Percentiles rank a stretch among this genome's conserved stretches.
phyloP scores from a whole-genome alignment of 2,329 filamentous ascomycete genomes.

The Ophiostoma triangulosporum region DNA sequence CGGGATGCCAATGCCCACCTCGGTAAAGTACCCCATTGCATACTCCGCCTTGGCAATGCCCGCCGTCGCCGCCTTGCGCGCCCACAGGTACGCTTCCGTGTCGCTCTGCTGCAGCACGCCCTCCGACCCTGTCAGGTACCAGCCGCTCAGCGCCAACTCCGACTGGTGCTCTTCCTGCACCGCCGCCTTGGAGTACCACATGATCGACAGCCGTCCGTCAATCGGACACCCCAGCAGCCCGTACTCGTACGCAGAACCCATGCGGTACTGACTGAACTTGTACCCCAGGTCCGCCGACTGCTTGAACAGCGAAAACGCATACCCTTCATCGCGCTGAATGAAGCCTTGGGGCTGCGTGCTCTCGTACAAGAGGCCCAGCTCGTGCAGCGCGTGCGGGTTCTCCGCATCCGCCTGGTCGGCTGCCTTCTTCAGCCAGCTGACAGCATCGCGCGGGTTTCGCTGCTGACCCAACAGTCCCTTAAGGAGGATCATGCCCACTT shows the following conservation, averaged over 20 bases:
- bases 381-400: constrained; percentile 90
- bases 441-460: constrained; percentile 69
- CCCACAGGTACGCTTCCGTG: constrained; percentile 94
- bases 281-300: constrained; percentile 82
- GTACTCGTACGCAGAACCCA: constrained; percentile 83
- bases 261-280: constrained; percentile 84
- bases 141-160: constrained; percentile 73
- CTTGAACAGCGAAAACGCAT: constrained; percentile 69
- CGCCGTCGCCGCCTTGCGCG: constrained; percentile 77
- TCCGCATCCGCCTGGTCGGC: constrained; percentile 77
- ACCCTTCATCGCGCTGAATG: constrained; percentile 67
- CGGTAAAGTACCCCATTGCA: constrained; percentile 95
- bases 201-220: constrained; percentile 73
- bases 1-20: constrained; percentile 80
- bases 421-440: constrained; percentile 86
- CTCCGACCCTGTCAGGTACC: constrained; percentile 87
- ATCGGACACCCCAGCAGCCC: constrained; percentile 70
- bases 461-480: constrained; percentile 87
- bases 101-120: constrained; percentile 84
- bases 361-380: constrained; percentile 58
- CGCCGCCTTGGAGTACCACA: constrained; percentile 87
- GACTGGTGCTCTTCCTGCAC: constrained; percentile 89
- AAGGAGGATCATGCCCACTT: constrained; percentile 88
- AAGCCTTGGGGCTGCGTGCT: constrained; percentile 49
- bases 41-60: constrained; percentile 91